Evolutionary conservation across 192 early-diverging fungal species (phyloP).

Genomic region (Jimgerdemannia flammicorona): DNA sequence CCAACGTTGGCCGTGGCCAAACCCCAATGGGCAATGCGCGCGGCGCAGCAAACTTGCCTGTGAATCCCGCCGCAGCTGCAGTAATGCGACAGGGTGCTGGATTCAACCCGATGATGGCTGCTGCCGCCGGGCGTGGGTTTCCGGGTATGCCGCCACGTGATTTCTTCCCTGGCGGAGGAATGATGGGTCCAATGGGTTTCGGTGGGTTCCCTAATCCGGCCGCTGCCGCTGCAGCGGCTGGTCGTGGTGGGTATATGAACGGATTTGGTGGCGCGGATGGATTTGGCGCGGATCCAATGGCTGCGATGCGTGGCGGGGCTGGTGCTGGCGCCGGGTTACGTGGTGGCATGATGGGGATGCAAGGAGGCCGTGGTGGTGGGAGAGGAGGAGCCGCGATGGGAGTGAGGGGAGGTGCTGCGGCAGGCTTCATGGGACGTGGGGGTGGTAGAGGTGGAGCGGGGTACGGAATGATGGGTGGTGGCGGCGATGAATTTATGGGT

Average conservation of each 20-base stretch:
- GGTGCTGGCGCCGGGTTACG: not conserved
- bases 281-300: constrained; percentile 3
- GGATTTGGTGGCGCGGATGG: constrained; percentile 15
- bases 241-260: constrained; percentile 15
- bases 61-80: constrained; percentile 7
- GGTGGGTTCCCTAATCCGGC: constrained; percentile 7
- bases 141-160: constrained; percentile 11
- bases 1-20: not conserved
- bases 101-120: constrained; percentile 12
- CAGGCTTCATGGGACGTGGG: constrained; percentile 23
- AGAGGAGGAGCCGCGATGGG: constrained; percentile 11
- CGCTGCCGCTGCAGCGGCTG: constrained; percentile 10
- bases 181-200: constrained; percentile 7
- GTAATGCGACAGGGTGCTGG: constrained; percentile 7
- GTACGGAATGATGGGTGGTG: constrained; percentile 23
- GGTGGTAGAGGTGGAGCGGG: constrained; percentile 19
- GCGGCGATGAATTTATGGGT: constrained; percentile 4
- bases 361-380: constrained; percentile 13
- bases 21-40: constrained; percentile 4
- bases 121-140: constrained; percentile 2
- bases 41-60: constrained; percentile 8
- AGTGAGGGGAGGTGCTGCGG: constrained; percentile 18
- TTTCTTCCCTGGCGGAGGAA: constrained; percentile 9
- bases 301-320: constrained; percentile 12
- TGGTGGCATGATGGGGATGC: constrained; percentile 24